Evolutionary conservation across 106 monocot species (phyloP).

Genomic region (Cymbidium sinense): DNA sequence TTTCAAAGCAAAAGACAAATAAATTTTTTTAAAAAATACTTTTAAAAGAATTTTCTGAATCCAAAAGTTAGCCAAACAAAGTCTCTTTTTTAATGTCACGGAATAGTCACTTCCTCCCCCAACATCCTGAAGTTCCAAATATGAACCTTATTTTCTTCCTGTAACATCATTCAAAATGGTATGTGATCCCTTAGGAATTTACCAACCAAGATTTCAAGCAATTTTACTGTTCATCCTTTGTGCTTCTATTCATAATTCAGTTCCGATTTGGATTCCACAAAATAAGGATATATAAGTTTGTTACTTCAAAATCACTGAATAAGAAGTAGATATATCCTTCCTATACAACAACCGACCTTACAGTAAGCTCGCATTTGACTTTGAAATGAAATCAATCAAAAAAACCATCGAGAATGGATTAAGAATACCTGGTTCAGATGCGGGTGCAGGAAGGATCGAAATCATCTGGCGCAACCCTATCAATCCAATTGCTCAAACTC

Average conservation of each 20-base stretch:
- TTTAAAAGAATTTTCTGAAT: no score
- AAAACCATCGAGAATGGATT: background rate
- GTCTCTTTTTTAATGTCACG: no score
- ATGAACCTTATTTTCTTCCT: background rate
- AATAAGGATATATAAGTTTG: background rate
- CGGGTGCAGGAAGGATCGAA: conserved; percentile 88
- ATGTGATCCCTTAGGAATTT: background rate
- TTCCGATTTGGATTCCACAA: background rate
- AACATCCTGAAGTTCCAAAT: no score
- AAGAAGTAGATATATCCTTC: background rate
- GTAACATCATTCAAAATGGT: background rate
- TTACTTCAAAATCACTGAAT: background rate
- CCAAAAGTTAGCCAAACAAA: no score
- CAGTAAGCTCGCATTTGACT: background rate
- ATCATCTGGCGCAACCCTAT: conserved; percentile 81
- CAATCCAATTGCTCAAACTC: conserved; percentile 78
- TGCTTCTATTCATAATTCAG: background rate
- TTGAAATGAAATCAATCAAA: background rate
- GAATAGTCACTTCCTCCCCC: no score
- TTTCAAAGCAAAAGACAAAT: no score
- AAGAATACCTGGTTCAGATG: conserved; percentile 27
- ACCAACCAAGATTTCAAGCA: background rate
- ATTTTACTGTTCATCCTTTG: background rate
- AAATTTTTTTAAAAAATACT: no score
- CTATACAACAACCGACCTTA: background rate